Conservation (phyloP, 495 filamentous ascomycete species). For the Podospora fimiseda region DNA sequence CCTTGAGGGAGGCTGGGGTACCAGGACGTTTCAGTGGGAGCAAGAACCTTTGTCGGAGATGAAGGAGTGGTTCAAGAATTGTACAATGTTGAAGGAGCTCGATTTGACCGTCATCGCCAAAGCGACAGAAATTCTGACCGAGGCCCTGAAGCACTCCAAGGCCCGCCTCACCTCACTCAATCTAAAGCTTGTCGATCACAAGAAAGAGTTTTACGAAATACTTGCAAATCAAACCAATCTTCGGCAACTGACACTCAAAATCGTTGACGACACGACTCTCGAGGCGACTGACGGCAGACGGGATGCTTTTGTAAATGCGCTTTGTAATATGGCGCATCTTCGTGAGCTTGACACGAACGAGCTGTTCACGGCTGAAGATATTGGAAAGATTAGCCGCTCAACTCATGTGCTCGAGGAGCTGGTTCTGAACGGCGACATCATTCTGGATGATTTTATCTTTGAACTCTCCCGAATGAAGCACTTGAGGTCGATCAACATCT, state of each 20-base stretch:
- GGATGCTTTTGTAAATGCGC: conserved; percentile 45
- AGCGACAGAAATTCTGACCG: conserved; percentile 45
- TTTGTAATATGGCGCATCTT: conserved; percentile 31
- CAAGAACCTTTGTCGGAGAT: conserved; percentile 43
- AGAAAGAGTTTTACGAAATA: conserved; percentile 15
- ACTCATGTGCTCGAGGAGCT: conserved; percentile 50
- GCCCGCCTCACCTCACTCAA: conserved; percentile 22
- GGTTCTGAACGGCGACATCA: conserved; percentile 48
- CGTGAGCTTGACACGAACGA: conserved; percentile 23
- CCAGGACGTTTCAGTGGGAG: conserved; percentile 28
- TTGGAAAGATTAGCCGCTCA: conserved; percentile 16
- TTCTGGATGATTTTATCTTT: conserved; percentile 42
- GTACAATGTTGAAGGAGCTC: conserved; percentile 47
- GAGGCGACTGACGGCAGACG: conserved; percentile 17
- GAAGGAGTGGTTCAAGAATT: conserved; percentile 49
- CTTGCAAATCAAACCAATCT: conserved; percentile 23
- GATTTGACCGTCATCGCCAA: conserved; percentile 45
- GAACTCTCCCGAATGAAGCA: neutral
- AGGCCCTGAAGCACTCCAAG: conserved; percentile 36
- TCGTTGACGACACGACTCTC: conserved; percentile 48
- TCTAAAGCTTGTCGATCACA: conserved; percentile 13
- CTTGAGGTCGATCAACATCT: neutral
- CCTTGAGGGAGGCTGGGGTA: neutral
- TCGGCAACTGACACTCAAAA: conserved; percentile 33
- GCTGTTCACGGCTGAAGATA: conserved; percentile 10